Percentiles rank a stretch among this genome's conserved stretches.
Conservation (phyloP, 306 rosid genomes). For the Glycine tomentella region DNA sequence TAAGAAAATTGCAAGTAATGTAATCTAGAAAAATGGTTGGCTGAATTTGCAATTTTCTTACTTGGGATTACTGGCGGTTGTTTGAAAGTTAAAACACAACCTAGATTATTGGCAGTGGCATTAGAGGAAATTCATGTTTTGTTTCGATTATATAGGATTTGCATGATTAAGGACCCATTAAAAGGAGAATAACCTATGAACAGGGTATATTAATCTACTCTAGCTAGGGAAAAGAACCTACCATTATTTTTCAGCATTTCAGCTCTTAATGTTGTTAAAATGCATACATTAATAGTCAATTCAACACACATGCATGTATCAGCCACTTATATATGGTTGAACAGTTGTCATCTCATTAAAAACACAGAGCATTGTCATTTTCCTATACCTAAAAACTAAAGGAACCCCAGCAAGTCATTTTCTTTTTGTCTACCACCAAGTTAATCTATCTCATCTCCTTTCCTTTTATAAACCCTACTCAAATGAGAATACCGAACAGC, state of each 20-base stretch:
- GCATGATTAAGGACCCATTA: neutral
- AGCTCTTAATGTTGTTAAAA: slow-evolving; percentile 1
- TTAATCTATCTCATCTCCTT: too few relatives aligned
- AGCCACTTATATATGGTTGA: neutral
- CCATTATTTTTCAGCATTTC: neutral
- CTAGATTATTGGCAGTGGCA: neutral
- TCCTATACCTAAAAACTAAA: neutral
- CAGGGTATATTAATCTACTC: neutral
- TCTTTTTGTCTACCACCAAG: neutral
- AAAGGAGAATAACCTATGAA: neutral
- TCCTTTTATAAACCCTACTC: neutral
- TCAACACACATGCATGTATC: neutral
- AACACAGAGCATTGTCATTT: neutral
- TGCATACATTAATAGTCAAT: neutral
- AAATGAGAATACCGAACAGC: neutral
- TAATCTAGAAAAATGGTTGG: neutral
- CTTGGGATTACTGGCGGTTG: neutral
- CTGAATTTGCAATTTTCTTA: neutral
- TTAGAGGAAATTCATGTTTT: neutral
- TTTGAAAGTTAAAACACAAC: too few relatives aligned
- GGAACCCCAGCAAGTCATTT: neutral
- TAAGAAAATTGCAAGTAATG: neutral
- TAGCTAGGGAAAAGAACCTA: neutral
- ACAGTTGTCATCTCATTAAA: neutral
- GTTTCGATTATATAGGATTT: neutral